Evolutionary conservation across 768 basidiomycete species (phyloP), one percentile per base, ranked within the genome.

Genomic region (Clavulina sp.): DNA sequence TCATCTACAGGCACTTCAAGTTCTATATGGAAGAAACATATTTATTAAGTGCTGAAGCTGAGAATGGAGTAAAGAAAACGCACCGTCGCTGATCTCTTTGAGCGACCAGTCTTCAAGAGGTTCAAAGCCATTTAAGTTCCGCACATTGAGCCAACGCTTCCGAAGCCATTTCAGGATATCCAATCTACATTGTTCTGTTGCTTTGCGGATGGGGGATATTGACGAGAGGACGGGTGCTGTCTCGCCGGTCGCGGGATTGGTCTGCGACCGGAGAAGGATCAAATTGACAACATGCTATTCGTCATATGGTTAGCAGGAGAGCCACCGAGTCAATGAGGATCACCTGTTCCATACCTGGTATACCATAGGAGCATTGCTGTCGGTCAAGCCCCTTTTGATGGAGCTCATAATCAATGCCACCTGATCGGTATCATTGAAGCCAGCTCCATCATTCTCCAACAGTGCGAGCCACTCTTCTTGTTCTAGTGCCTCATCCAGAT

Each of bases 21-120:
- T 61, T 84, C 88, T 88, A 48, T 38, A 44, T 18, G 34, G 26
- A 44, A 48, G 48, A 49, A 33, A 52, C 50, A 7, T 4, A 31
- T 38, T 41, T 24, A 59, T 36, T 36, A 26, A 44, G 31, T 30
- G n/a, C 33, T 33, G n/a, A n/a, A n/a, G 16, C 26, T 23, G 26
- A 34, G 30, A 52, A 26, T 13, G 40, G n/a, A 50, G 31, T 26
- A 26, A 41, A n/a, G 4, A 19, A 30, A 16, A 70, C 82, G 58
- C 56, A 85, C 87, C 74, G 59, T 83, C 76, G 38, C 77, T 74
- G 36, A 97, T 87, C 60, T 96, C 93, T 62, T 87, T 81, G 50
- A 92, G 62, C 0, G 83, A 78, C 87, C 88, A 95, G 3, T 72
- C 73, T 47, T 93, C 87, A n/a, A 97, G 70, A 3, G 66, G 61